These are phyloP conservation scores for Asterochloris erici DNA, from an alignment of 139 green algal species.

Conservation along the genomic window DNA sequence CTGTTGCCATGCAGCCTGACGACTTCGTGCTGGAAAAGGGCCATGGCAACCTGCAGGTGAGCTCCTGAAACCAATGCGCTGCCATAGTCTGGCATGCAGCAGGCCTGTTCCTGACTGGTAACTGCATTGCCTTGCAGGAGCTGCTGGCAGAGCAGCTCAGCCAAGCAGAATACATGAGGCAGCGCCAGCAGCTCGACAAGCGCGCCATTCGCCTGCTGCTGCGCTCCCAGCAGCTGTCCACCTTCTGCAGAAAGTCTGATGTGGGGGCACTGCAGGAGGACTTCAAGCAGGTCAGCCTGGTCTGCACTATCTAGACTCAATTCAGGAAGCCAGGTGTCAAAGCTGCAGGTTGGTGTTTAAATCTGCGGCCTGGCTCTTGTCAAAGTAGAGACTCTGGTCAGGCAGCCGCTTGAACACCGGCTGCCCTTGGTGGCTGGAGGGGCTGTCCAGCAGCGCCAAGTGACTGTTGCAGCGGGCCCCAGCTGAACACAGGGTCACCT, in stretches of 20 bases:
- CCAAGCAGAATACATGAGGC: background rate
- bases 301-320: conserved; percentile 3
- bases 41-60: conserved; percentile 2
- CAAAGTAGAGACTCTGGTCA: background rate
- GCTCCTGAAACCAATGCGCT: background rate
- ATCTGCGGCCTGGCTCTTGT: too few species aligned
- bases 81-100: background rate
- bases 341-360: too few species aligned
- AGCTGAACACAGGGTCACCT: background rate
- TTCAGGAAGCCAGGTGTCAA: background rate
- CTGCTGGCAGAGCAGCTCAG: background rate
- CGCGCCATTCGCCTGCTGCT: background rate
- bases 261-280: background rate
- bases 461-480: background rate
- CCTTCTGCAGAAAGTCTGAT: background rate
- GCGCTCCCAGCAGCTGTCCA: too few species aligned
- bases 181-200: conserved; percentile 2
- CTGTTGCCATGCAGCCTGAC: too few species aligned
- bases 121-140: background rate
- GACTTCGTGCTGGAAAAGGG: background rate
- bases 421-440: background rate
- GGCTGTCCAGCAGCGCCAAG: background rate
- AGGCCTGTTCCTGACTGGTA: background rate
- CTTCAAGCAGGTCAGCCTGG: background rate
- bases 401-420: background rate